Percentiles rank a stretch among this genome's conserved stretches.
These are phyloP conservation scores for Tetrahymena elliotti DNA, from an alignment of 73 alveolate genomes.

Conservation along the genomic window DNA sequence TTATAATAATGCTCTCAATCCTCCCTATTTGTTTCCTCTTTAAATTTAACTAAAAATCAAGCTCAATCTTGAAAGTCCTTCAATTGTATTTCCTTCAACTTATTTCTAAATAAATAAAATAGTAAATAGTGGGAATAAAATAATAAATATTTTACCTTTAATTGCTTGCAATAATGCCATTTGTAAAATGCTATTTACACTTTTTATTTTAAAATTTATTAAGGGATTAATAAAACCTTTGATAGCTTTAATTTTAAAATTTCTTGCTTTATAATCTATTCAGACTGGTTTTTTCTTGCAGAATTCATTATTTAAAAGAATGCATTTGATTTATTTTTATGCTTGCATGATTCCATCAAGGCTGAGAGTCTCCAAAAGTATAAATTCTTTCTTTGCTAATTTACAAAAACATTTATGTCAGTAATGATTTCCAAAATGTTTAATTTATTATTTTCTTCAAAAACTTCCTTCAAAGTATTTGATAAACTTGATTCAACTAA, in stretches of 20 bases:
- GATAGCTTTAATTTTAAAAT: not conserved
- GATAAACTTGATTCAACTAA: not conserved
- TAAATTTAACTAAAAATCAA: not conserved
- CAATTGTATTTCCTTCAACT: not conserved
- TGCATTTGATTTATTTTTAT: not conserved
- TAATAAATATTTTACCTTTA: not conserved
- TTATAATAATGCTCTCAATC: not conserved
- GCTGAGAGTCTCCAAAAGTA: not conserved
- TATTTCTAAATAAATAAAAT: not conserved
- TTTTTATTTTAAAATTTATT: not conserved
- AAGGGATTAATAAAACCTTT: not conserved
- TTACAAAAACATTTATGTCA: not conserved
- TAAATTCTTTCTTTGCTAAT: not conserved
- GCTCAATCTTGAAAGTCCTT: not conserved
- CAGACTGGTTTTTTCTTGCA: not conserved
- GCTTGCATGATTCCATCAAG: not conserved
- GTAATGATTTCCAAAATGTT: not conserved
- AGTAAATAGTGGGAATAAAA: not conserved
- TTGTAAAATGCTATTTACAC: not conserved
- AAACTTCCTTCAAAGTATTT: not conserved
- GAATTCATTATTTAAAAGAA: not conserved
- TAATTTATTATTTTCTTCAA: not conserved
- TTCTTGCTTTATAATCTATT: not conserved
- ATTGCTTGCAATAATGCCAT: not conserved
- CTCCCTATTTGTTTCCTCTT: not conserved